Conservation (phyloP, 2,329 filamentous ascomycete genomes). For the Aspergillus fischeri region DNA sequence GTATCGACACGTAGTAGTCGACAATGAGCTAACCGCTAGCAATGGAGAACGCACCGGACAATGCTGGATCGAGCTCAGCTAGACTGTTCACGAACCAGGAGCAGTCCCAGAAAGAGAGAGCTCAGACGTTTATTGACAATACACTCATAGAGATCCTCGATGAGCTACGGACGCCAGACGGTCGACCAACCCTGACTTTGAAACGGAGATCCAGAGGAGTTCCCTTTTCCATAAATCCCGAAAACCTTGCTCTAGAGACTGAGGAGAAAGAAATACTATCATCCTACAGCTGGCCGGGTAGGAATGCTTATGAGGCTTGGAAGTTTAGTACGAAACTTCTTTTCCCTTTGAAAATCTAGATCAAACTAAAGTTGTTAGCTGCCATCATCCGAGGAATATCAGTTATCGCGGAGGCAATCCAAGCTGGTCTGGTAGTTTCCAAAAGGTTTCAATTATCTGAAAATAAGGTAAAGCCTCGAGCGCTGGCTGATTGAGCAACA, state of each 20-base stretch:
- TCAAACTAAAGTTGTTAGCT: slow-evolving; percentile 35
- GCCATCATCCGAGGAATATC: slow-evolving; percentile 54
- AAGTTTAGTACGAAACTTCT: slow-evolving; percentile 34
- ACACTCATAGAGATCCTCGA: slow-evolving; percentile 22
- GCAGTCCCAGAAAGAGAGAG: slow-evolving; percentile 13
- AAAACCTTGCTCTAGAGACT: slow-evolving; percentile 26
- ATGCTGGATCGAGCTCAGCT: not conserved
- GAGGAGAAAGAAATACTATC: slow-evolving; percentile 14
- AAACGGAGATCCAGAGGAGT: slow-evolving; percentile 21
- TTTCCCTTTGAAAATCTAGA: slow-evolving; percentile 3
- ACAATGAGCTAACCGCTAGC: not conserved
- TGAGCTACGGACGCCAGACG: slow-evolving; percentile 24
- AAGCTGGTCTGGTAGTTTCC: slow-evolving; percentile 47
- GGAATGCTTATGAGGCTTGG: slow-evolving; percentile 54
- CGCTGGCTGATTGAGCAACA: slow-evolving; percentile 22
- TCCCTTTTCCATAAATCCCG: slow-evolving; percentile 25
- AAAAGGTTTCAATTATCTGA: slow-evolving; percentile 46
- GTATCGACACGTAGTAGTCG: not conserved
- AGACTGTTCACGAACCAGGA: not conserved
- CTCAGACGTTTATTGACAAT: slow-evolving; percentile 28
- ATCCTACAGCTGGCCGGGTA: slow-evolving; percentile 54
- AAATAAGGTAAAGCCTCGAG: not conserved
- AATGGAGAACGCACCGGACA: not conserved
- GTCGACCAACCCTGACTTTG: slow-evolving; percentile 26
- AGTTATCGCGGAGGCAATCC: slow-evolving; percentile 51